Percentiles rank a stretch among this genome's conserved stretches.
These are phyloP conservation scores for Colletotrichum cordylinicola DNA, from an alignment of 2,329 filamentous ascomycete genomes.

Conservation along the genomic window DNA sequence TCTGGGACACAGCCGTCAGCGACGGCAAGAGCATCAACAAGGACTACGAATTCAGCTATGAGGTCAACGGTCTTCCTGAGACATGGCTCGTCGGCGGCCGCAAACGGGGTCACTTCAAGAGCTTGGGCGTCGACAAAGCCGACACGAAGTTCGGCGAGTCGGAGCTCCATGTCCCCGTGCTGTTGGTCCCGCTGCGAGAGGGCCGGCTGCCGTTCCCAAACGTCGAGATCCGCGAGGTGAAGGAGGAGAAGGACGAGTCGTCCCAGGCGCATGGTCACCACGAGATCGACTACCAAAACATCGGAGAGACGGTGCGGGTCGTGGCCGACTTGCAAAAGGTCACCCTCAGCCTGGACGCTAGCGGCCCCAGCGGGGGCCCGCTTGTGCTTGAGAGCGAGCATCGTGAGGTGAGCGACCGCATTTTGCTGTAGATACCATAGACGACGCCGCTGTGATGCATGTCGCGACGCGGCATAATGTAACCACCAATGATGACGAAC, in stretches of 20 bases:
- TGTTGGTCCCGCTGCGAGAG: conserved; percentile 80
- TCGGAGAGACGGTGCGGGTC: conserved; percentile 79
- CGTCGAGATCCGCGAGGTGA: conserved; percentile 76
- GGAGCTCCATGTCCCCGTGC: conserved; percentile 67
- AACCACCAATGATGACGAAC: background rate
- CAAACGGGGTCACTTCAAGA: conserved; percentile 78
- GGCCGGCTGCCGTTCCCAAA: conserved; percentile 80
- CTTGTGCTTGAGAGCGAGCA: conserved; percentile 69
- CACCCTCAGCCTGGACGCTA: conserved; percentile 75
- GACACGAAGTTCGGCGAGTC: conserved; percentile 46
- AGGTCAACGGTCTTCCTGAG: conserved; percentile 75
- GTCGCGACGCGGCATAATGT: background rate
- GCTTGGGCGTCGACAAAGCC: conserved; percentile 43
- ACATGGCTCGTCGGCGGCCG: conserved; percentile 87
- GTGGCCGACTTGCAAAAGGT: conserved; percentile 73
- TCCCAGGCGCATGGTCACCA: conserved; percentile 52
- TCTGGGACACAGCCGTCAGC: conserved; percentile 60
- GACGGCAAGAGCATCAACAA: conserved; percentile 17
- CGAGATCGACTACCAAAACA: conserved; percentile 82
- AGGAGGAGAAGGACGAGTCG: conserved; percentile 31
- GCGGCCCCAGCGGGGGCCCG: conserved; percentile 68
- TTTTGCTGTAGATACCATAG: conserved; percentile 36
- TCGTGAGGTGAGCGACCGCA: conserved; percentile 35
- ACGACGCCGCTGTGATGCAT: background rate
- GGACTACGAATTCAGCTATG: conserved; percentile 79